Conservation (phyloP, 768 basidiomycete genomes). For the Boletus speciosus region DNA sequence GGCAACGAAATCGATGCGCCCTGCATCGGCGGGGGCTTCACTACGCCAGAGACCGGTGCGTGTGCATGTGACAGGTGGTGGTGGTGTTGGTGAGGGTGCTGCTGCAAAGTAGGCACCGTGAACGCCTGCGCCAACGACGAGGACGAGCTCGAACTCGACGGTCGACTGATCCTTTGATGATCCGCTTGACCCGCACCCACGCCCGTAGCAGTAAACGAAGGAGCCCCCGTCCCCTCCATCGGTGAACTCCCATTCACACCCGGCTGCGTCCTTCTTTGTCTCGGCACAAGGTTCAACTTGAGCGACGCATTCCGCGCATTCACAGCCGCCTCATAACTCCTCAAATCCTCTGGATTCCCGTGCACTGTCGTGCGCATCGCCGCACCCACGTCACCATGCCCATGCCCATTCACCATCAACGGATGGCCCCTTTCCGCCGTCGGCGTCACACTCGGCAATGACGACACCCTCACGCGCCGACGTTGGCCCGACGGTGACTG, state of each 20-base stretch:
- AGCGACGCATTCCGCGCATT: conserved; percentile 63
- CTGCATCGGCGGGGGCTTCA: conserved; percentile 27
- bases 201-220: neutral
- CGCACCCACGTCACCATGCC: conserved; percentile 14
- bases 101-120: conserved; percentile 20
- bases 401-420: conserved; percentile 15
- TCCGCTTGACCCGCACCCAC: conserved; percentile 3
- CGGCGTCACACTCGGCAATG: conserved; percentile 71
- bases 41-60: neutral
- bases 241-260: conserved; percentile 19
- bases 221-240: neutral
- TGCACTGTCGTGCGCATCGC: conserved; percentile 41
- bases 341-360: conserved; percentile 56
- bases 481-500: conserved; percentile 30
- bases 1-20: conserved; percentile 34
- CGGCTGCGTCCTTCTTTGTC: conserved; percentile 29
- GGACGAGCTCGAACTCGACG: conserved; percentile 36
- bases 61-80: conserved; percentile 1
- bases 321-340: conserved; percentile 73
- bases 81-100: neutral
- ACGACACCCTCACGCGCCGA: conserved; percentile 56
- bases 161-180: conserved; percentile 31
- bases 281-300: conserved; percentile 52
- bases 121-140: conserved; percentile 44
- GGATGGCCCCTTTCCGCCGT: conserved; percentile 31